Evolutionary conservation across 257 asterid genomes (phyloP).

Genomic region (Coffea eugenioides): DNA sequence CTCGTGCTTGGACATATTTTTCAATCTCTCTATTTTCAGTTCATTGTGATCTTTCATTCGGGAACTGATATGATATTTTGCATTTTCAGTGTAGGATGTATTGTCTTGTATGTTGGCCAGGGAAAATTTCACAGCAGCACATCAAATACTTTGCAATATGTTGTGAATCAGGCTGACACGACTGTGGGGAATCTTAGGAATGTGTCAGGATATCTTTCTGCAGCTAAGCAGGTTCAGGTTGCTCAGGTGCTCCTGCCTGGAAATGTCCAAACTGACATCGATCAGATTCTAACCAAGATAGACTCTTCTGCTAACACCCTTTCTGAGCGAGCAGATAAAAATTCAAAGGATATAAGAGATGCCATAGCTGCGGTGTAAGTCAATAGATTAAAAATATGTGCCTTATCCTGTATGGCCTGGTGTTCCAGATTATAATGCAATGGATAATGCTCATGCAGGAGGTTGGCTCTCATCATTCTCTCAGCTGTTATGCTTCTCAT

Average conservation of each 20-base stretch:
- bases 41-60: neutral
- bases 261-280: conserved; percentile 72
- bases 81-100: conserved; percentile 72
- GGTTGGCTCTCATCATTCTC: conserved; percentile 79
- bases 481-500: conserved; percentile 84
- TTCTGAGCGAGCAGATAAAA: conserved; percentile 51
- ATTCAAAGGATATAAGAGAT: conserved; percentile 54
- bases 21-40: neutral
- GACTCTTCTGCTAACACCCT: conserved; percentile 74
- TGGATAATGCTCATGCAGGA: conserved; percentile 52
- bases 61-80: conserved; percentile 19
- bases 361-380: conserved; percentile 65
- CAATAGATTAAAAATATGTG: neutral
- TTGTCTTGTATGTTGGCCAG: conserved; percentile 65
- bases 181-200: conserved; percentile 54
- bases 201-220: conserved; percentile 71
- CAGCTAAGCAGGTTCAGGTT: conserved; percentile 67
- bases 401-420: neutral
- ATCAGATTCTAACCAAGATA: conserved; percentile 58
- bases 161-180: conserved; percentile 61
- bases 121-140: conserved; percentile 56
- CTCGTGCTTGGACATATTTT: neutral
- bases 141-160: conserved; percentile 46
- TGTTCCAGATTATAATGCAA: neutral
- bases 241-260: conserved; percentile 61